Base-by-base conservation (phyloP, 805 yeast species). In the Clavispora carvajalis region DNA sequence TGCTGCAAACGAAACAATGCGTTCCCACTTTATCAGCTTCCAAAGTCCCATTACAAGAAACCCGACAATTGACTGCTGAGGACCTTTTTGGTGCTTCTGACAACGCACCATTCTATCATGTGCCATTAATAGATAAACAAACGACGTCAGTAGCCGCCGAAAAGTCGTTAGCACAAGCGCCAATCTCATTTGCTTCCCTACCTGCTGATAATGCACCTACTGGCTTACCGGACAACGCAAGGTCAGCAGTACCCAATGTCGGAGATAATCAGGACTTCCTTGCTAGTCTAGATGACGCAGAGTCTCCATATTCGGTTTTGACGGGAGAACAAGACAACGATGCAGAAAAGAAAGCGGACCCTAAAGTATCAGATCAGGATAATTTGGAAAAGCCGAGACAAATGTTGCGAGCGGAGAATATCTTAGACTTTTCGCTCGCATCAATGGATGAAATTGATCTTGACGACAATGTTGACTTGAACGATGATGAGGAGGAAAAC, bases 41-140 rank as follows among this genome's bases (percentile, higher is more conserved):
- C 8, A 2, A 5, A n/a, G 29, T 12, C 13, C 16, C 29, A n/a
- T 5, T 7, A 18, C 15, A 19, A 8, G 15, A 13, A 13, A 12
- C 24, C 2, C 19, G n/a, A 12, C 36, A 21, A n/a, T 10, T 33
- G 5, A 33, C 36, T 7, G 36, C 36, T 3, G 36, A 33, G 15
- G 36, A 33, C 25, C 36, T 33, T 7, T 33, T 33, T 15, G 36
- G 36, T 11, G 19, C 36, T 11, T 18, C 31, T 7, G 31, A 28
- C 12, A 2, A 18, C 6, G 31, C 15, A n/a, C 18, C 18, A 2
- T 28, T 28, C 31, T 28, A 16, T 10, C 31, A 16, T 11, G 19
- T 19, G 5, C 13, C 29, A 25, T 25, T 25, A n/a, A n/a, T n/a
- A n/a, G n/a, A n/a, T n/a, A n/a, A n/a, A n/a, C n/a, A n/a, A n/a